Base-by-base conservation (phyloP, 1,284 basidiomycete genomes). In the Jaminaea rosea region DNA sequence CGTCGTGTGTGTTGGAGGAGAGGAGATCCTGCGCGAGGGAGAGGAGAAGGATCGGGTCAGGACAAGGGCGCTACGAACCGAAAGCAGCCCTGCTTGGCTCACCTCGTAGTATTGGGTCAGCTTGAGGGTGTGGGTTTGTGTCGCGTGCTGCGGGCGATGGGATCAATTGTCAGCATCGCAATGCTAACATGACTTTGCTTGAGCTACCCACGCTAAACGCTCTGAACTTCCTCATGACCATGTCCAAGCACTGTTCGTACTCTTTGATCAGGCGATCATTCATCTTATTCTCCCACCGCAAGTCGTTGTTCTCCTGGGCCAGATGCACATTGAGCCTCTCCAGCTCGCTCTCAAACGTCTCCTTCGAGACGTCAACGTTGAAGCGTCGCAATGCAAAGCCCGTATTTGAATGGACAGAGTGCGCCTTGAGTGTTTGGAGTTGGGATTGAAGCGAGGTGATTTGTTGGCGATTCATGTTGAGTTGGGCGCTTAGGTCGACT, bases 201-300 rank as follows among this genome's bases (percentile, higher is more conserved):
- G 1, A 32, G n/a, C 26, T 2, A 46, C 89, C 70, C 72, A 94
- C 91, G 17, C 90, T 83, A 68, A 96, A 87, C 57, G 85, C 85
- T 48, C 92, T 82, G 74, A 97, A 97, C 77, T 96, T 96, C 53
- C 83, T 78, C 93, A 98, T 97, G 72, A 98, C 87, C 29, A 84
- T 90, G 70, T 97, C 92, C 76, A 98, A 81, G 1, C 92, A 96
- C 56, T 81, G 80, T 75, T 98, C 93, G 73, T 94, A 93, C 75
- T 98, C 94, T 65, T 91, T 91, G 52, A 98, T 78, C 24, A 98
- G 79, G 24, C 82, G 73, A 54, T 85, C 86, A 26, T 97, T 80
- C 73, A 96, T 90, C 74, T 88, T 90, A 78, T 97, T 96, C 76
- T 98, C 93, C 61, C 96, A 85, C 46, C 87, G 79, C 1, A 98